These are phyloP conservation scores for Lentinula novae-zelandiae DNA, from an alignment of 1,284 basidiomycete species.

Conservation along the genomic window DNA sequence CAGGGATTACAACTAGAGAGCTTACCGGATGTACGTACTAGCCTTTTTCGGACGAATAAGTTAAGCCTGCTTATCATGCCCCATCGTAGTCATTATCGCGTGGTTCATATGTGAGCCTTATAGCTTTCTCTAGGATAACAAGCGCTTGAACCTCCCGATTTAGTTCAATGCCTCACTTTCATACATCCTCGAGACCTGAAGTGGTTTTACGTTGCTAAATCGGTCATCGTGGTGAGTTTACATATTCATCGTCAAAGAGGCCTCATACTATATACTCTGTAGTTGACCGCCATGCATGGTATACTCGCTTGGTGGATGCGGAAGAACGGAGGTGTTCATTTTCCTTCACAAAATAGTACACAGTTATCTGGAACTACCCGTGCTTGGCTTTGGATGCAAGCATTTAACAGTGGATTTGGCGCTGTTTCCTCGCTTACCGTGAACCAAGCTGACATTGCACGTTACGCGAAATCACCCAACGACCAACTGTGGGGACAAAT, in stretches of 20 bases:
- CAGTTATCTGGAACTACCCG: constrained; percentile 7
- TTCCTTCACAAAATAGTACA: constrained; percentile 2
- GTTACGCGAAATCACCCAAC: constrained; percentile 21
- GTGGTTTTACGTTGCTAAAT: constrained; percentile 17
- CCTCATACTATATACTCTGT: background rate
- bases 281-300: constrained; percentile 16
- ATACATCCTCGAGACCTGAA: constrained; percentile 18
- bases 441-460: constrained; percentile 25
- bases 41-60: constrained; percentile 6
- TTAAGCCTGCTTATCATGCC: constrained; percentile 11
- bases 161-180: constrained; percentile 15
- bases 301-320: constrained; percentile 16
- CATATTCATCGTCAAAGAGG: background rate
- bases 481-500: constrained; percentile 22
- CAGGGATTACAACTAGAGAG: constrained; percentile 20
- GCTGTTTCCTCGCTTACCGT: constrained; percentile 22
- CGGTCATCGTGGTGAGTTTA: constrained; percentile 14
- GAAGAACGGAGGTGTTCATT: constrained; percentile 13
- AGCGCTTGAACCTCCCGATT: background rate
- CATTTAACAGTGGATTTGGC: constrained; percentile 22
- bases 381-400: constrained; percentile 20
- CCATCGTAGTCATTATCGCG: constrained; percentile 12
- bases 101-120: constrained; percentile 13
- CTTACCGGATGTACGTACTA: constrained; percentile 15
- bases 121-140: background rate